Conservation (phyloP, 345 rosid species). For the Nephelium lappaceum region DNA sequence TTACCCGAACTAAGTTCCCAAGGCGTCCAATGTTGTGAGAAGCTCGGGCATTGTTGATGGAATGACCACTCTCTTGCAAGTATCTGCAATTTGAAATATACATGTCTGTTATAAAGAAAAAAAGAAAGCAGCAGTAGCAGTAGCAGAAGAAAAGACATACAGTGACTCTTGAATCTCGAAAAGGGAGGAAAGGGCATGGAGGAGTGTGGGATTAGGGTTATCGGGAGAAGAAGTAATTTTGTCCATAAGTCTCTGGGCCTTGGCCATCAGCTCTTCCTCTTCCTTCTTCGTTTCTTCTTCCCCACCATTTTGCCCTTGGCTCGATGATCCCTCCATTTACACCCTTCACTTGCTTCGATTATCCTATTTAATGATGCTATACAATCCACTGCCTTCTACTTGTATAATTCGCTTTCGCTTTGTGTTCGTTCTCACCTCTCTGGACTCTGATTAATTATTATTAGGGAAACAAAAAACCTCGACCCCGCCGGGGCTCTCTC, state of each 20-base stretch:
- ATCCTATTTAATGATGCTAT: background rate
- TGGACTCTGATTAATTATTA: background rate
- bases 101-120: no score
- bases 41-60: slow-evolving; percentile 62
- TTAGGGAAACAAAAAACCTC: background rate
- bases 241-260: slow-evolving; percentile 83
- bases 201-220: slow-evolving; percentile 72
- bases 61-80: slow-evolving; percentile 53
- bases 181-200: slow-evolving; percentile 81
- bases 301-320: slow-evolving; percentile 25
- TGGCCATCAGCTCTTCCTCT: slow-evolving; percentile 65
- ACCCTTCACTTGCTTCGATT: background rate
- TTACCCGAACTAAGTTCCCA: slow-evolving; percentile 76
- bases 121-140: no score
- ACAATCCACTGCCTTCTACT: background rate
- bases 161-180: slow-evolving; percentile 83
- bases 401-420: background rate
- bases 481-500: background rate
- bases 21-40: slow-evolving; percentile 82
- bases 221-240: slow-evolving; percentile 67
- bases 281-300: slow-evolving; percentile 46
- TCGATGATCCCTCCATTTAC: slow-evolving; percentile 23
- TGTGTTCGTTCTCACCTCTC: no score
- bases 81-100: slow-evolving; percentile 41
- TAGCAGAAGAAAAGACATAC: slow-evolving; percentile 48